Evolutionary conservation across 441 rosid genomes (phyloP), one percentile per base, ranked within the genome.

Genomic region (Populus hybrid): DNA sequence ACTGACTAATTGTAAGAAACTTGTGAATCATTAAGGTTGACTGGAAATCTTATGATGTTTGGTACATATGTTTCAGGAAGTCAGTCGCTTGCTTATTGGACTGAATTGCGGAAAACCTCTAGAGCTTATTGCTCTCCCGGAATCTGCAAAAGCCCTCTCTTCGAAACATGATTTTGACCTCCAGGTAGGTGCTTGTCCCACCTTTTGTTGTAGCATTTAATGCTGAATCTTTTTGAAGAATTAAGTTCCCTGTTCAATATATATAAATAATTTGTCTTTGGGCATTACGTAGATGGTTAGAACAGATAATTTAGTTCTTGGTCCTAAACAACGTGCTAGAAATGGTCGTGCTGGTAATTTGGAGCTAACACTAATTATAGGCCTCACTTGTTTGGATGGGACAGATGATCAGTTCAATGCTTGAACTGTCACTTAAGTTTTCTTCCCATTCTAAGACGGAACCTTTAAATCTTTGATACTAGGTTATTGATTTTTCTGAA

Each of bases 31-130:
- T 46, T 59, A 21, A 59, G 8, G 65, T 63, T 63, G 28, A 21
- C 28, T 8, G 11, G n/a, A 9, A n/a, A 63, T 21, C 69, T 35
- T 7, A 28, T 71, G 19, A 75, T 67, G 28, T 70, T 61, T 67
- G 71, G 3, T 70, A 24, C 50, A 38, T 70, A 50, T 72, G 72
- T 76, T 86, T 66, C 89, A 96, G 97, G 98, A 96, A 87, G 99
- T 90, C 65, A 89, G 88, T 82, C 87, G 94, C 72, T 73, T 96
- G 86, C 89, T 96, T 63, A 80, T 85, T 7, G 99, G 98, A 36
- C 77, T 94, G 53, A 94, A 94, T 83, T 89, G 96, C 81, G 98
- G 97, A 59, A 88, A 38, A 77, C 30, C 90, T 2, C 88, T 94
- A 72, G 86, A 85, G 75, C 72, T 30, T 40, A 69, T 94, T 75